These are phyloP conservation scores for Cyclocybe aegerita DNA, from an alignment of 768 basidiomycete genomes.

Conservation along the genomic window DNA sequence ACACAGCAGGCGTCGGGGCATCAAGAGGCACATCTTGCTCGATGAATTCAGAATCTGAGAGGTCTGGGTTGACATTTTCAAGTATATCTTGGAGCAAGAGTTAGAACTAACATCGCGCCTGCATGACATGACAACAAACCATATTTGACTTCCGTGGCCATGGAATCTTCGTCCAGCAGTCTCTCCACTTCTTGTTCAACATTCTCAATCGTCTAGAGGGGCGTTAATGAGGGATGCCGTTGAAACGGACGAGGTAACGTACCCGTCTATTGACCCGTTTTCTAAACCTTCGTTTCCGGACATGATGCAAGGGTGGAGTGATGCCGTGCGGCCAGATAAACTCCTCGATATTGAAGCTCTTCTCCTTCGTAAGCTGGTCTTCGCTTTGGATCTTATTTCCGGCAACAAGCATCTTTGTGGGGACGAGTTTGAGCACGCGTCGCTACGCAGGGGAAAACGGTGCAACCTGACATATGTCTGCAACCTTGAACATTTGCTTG, in stretches of 20 bases:
- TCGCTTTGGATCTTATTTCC: slow-evolving; percentile 74
- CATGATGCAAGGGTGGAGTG: slow-evolving; percentile 89
- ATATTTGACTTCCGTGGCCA: slow-evolving; percentile 75
- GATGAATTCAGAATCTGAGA: slow-evolving; percentile 86
- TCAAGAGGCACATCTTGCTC: slow-evolving; percentile 67
- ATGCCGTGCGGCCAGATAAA: slow-evolving; percentile 98
- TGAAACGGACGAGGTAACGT: slow-evolving; percentile 20
- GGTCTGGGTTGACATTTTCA: slow-evolving; percentile 88
- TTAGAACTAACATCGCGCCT: not conserved
- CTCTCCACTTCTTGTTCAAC: slow-evolving; percentile 93
- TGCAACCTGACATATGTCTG: slow-evolving; percentile 93
- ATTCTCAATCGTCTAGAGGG: slow-evolving; percentile 81
- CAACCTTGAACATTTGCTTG: slow-evolving; percentile 98
- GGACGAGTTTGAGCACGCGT: slow-evolving; percentile 13
- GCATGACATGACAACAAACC: slow-evolving; percentile 40
- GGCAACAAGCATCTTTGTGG: slow-evolving; percentile 83
- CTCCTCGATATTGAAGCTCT: slow-evolving; percentile 86
- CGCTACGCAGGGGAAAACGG: slow-evolving; percentile 7
- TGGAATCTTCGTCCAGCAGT: slow-evolving; percentile 75
- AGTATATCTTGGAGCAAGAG: slow-evolving; percentile 59
- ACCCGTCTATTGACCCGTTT: slow-evolving; percentile 85
- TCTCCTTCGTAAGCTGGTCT: slow-evolving; percentile 57
- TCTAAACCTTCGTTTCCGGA: slow-evolving; percentile 88
- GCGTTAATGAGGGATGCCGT: not conserved
- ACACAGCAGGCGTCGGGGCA: slow-evolving; percentile 70